Conservation (phyloP, 1,284 basidiomycete species). For the Peniophora sp. region DNA sequence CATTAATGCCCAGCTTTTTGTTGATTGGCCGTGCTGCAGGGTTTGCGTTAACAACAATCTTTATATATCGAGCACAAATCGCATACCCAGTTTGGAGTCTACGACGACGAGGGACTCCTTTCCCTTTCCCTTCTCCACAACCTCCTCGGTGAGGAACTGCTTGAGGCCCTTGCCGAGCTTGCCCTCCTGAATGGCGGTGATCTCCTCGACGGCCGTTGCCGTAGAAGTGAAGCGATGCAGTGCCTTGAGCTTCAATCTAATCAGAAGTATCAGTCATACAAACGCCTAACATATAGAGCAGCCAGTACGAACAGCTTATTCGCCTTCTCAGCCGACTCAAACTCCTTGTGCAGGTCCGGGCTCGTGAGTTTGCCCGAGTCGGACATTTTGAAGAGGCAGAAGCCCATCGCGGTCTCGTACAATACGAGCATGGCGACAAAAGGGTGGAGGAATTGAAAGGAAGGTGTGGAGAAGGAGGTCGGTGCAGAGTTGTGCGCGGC, state of each 20-base stretch:
- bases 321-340: conserved; percentile 86
- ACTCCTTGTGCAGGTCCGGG: conserved; percentile 86
- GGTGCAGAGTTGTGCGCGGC: too few relatives aligned
- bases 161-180: conserved; percentile 91
- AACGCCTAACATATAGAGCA: background rate
- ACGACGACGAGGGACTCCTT: conserved; percentile 87
- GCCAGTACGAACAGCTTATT: conserved; percentile 71
- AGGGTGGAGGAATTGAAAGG: conserved; percentile 6
- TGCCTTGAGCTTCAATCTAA: conserved; percentile 87
- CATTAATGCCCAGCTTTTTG: conserved; percentile 92
- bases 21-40: conserved; percentile 72
- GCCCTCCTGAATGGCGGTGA: conserved; percentile 87
- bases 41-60: background rate
- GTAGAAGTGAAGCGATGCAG: conserved; percentile 96
- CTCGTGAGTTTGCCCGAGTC: conserved; percentile 85
- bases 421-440: conserved; percentile 59
- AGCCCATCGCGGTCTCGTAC: conserved; percentile 86
- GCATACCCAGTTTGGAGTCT: conserved; percentile 87
- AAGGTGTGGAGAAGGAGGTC: background rate
- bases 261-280: conserved; percentile 1
- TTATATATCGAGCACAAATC: conserved; percentile 10
- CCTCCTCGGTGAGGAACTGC: conserved; percentile 87
- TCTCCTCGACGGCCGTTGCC: conserved; percentile 97
- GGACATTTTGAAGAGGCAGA: conserved; percentile 95
- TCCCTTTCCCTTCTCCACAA: conserved; percentile 81